Conservation (phyloP, 306 rosid genomes). For the Vigna mungo region DNA sequence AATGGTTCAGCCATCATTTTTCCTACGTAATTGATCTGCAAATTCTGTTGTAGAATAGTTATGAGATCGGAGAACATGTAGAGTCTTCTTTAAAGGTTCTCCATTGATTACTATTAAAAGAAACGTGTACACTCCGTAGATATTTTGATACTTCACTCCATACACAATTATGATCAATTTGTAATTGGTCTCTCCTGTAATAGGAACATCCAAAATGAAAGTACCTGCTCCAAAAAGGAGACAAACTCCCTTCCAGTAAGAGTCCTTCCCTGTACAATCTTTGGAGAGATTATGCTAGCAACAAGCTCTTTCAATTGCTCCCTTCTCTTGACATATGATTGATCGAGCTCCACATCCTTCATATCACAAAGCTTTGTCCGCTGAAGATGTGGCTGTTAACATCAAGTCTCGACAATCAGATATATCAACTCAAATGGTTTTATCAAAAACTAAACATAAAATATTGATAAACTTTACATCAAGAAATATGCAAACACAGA, state of each 20-base stretch:
- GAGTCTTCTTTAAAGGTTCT: slow-evolving; percentile 1
- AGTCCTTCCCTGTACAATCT: slow-evolving; percentile 85
- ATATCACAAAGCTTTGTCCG: slow-evolving; percentile 97
- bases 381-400: slow-evolving; percentile 88
- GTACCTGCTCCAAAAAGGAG: slow-evolving; percentile 87
- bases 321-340: slow-evolving; percentile 71
- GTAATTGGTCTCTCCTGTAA: background rate
- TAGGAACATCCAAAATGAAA: slow-evolving; percentile 23
- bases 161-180: slow-evolving; percentile 16
- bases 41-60: slow-evolving; percentile 1
- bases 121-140: slow-evolving; percentile 4
- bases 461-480: slow-evolving; percentile 4
- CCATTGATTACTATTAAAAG: background rate
- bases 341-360: slow-evolving; percentile 91
- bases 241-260: slow-evolving; percentile 89
- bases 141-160: slow-evolving; percentile 28
- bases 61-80: background rate
- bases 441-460: slow-evolving; percentile 22
- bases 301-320: slow-evolving; percentile 85
- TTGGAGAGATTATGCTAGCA: slow-evolving; percentile 79
- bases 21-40: slow-evolving; percentile 11
- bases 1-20: slow-evolving; percentile 10
- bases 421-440: slow-evolving; percentile 3
- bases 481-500: slow-evolving; percentile 17
- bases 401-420: slow-evolving; percentile 41